Evolutionary conservation across 2,329 filamentous ascomycete species (phyloP).

Genomic region (Nothomitra cinnamomea): DNA sequence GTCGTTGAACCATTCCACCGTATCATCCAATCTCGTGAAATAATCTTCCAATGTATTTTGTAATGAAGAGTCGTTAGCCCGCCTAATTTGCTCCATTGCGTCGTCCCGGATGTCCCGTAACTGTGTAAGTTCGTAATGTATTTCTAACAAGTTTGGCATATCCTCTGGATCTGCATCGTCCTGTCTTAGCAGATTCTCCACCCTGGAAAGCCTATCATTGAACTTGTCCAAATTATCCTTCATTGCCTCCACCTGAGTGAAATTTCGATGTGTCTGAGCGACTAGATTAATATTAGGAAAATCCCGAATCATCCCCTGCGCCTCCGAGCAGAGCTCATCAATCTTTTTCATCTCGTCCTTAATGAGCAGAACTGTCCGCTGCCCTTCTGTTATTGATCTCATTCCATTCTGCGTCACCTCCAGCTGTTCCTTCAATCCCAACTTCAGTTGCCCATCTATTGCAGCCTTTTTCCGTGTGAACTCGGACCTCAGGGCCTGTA

Average conservation of each 20-base stretch:
- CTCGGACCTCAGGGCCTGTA: conserved; percentile 73
- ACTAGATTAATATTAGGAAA: conserved; percentile 85
- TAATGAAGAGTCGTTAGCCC: conserved; percentile 53
- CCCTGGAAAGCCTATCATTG: conserved; percentile 53
- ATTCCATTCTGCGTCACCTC: conserved; percentile 91
- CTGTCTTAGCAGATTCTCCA: conserved; percentile 63
- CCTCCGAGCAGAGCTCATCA: conserved; percentile 90
- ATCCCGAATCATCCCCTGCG: conserved; percentile 92
- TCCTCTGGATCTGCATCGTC: conserved; percentile 76
- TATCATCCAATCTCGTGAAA: conserved; percentile 70
- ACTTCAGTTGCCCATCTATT: conserved; percentile 77
- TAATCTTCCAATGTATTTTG: conserved; percentile 78
- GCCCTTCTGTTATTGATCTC: conserved; percentile 71
- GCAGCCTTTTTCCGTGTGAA: conserved; percentile 87
- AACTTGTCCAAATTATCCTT: conserved; percentile 80
- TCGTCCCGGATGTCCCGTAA: conserved; percentile 89
- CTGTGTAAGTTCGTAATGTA: conserved; percentile 84
- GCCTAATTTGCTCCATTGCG: conserved; percentile 87
- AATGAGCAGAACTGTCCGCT: conserved; percentile 80
- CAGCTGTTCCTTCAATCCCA: conserved; percentile 78
- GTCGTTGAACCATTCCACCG: conserved; percentile 89
- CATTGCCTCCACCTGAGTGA: conserved; percentile 87
- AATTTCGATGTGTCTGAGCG: conserved; percentile 90
- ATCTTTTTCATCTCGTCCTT: conserved; percentile 99
- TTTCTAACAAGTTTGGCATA: conserved; percentile 77